Percentiles rank a stretch among this genome's conserved stretches.
Evolutionary conservation across 1,284 basidiomycete genomes (phyloP).

Genomic region (Irpex sp.): DNA sequence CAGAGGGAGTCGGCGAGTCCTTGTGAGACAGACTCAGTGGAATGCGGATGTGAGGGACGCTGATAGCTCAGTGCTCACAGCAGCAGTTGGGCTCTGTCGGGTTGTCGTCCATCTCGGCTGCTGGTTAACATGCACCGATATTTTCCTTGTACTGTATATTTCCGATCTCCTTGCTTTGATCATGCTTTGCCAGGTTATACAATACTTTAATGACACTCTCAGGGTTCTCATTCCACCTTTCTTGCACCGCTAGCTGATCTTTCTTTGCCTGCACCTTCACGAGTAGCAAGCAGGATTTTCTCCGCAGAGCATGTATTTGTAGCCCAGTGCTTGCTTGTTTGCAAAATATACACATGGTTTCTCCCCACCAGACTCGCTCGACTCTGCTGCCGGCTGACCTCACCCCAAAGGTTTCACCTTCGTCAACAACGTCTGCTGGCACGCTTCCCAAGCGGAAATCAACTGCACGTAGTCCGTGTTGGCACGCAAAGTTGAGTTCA

Average conservation of each 20-base stretch:
- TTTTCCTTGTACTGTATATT: background rate
- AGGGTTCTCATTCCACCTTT: too few species aligned
- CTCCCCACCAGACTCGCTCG: background rate
- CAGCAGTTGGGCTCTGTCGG: background rate
- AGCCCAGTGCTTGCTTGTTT: background rate
- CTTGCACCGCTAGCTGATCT: too few species aligned
- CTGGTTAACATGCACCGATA: background rate
- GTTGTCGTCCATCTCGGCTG: background rate
- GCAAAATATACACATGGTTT: too few species aligned
- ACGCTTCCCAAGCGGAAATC: slow-evolving; percentile 67
- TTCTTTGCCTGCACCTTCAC: too few species aligned
- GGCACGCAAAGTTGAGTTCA: background rate
- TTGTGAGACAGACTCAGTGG: background rate
- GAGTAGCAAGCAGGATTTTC: too few species aligned
- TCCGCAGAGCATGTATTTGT: background rate
- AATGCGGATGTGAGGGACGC: background rate
- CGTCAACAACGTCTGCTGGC: slow-evolving; percentile 65
- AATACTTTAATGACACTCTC: background rate
- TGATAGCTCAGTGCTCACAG: background rate
- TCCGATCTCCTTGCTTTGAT: background rate
- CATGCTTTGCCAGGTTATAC: background rate
- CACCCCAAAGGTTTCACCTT: slow-evolving; percentile 13
- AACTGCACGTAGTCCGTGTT: slow-evolving; percentile 37
- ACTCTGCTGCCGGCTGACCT: background rate
- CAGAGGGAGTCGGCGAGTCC: background rate